phyloP scores from a whole-genome alignment of 495 filamentous ascomycete genomes.

The Trichoderma orchidacearum region DNA sequence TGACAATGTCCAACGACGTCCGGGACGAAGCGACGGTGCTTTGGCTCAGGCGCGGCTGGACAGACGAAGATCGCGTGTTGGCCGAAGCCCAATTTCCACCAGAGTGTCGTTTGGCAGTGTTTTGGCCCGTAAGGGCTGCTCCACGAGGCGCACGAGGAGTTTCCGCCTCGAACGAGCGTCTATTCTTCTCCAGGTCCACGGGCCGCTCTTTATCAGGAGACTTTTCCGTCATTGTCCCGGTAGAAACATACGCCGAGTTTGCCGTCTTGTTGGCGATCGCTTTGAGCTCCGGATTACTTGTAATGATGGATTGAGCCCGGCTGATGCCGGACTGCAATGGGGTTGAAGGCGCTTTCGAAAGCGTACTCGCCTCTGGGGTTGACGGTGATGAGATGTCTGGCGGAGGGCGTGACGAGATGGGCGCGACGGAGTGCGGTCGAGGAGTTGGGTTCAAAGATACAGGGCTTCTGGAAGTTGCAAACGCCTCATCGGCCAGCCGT shows the following conservation, averaged over 20 bases:
- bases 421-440: conserved; percentile 4
- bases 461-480: conserved; percentile 31
- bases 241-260: conserved; percentile 59
- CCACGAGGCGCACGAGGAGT: background rate
- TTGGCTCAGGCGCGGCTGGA: conserved; percentile 20
- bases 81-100: background rate
- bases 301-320: conserved; percentile 37
- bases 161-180: background rate
- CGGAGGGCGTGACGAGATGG: conserved; percentile 7
- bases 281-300: conserved; percentile 37
- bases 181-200: background rate
- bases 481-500: conserved; percentile 81
- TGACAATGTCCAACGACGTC: conserved; percentile 20
- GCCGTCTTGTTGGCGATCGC: conserved; percentile 29
- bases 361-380: background rate
- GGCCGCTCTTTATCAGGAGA: background rate
- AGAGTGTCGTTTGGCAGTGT: background rate
- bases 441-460: conserved; percentile 10
- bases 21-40: conserved; percentile 8
- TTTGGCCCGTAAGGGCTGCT: background rate
- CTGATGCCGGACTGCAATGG: conserved; percentile 31
- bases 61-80: conserved; percentile 34
- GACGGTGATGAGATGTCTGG: conserved; percentile 9
- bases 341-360: conserved; percentile 15
- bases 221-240: conserved; percentile 66